These are phyloP conservation scores for Sphenostylis stenocarpa DNA, from an alignment of 306 rosid genomes.

Conservation along the genomic window DNA sequence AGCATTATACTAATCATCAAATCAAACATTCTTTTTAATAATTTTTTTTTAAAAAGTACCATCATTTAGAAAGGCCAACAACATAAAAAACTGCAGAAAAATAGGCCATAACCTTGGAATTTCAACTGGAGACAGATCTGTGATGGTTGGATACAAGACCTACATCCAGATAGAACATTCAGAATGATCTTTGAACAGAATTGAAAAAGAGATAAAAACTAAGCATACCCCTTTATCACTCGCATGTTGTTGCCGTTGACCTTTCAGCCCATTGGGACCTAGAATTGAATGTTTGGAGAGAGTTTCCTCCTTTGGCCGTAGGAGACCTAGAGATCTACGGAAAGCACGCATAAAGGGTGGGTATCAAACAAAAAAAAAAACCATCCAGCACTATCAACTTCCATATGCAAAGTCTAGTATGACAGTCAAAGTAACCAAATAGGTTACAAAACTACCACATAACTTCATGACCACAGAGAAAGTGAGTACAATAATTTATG, in stretches of 20 bases:
- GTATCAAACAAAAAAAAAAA: slow-evolving; percentile 5
- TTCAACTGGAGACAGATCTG: slow-evolving; percentile 62
- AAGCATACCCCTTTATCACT: slow-evolving; percentile 66
- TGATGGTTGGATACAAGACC: slow-evolving; percentile 72
- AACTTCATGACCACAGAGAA: not conserved
- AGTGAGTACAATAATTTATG: slow-evolving; percentile 11
- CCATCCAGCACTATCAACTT: slow-evolving; percentile 8
- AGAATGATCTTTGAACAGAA: slow-evolving; percentile 33
- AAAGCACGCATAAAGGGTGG: slow-evolving; percentile 27
- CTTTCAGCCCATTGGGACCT: slow-evolving; percentile 75
- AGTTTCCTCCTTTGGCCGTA: slow-evolving; percentile 74
- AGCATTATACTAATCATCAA: not conserved
- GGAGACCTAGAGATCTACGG: slow-evolving; percentile 58
- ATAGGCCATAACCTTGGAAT: slow-evolving; percentile 63
- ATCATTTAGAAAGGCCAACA: not conserved
- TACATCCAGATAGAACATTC: slow-evolving; percentile 50
- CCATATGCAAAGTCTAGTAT: slow-evolving; percentile 22
- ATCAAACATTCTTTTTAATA: not conserved
- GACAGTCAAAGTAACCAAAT: not conserved
- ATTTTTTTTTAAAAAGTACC: not conserved
- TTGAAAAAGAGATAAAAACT: slow-evolving; percentile 19
- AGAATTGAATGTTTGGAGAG: slow-evolving; percentile 78
- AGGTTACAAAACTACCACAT: not conserved
- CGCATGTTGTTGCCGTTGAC: slow-evolving; percentile 67
- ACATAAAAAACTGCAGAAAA: slow-evolving; percentile 10